Conservation (phyloP, 164 flowering plant genomes). For the grape (Vitis vinifera) region ASM3070453v1 NC_081819.1:21573501-21574000, state of each 20-base stretch:
- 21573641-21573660: no score
- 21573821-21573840: constrained; percentile 50
- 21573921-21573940: constrained; percentile 24
- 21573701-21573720: no score
- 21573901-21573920: constrained; percentile 38
- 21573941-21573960: constrained; percentile 14
- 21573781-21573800: constrained; percentile 58
- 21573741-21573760: background rate
- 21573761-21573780: background rate
- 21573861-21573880: constrained; percentile 32
- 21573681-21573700: no score
- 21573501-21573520: background rate
- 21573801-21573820: constrained; percentile 51
- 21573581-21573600: no score
- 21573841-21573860: constrained; percentile 52
- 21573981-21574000: background rate
- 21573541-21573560: background rate
- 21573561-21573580: no score
- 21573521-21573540: background rate
- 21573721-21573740: no score
- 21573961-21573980: constrained; percentile 13
- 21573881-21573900: background rate
- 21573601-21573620: background rate
- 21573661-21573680: no score
- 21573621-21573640: no score